phyloP scores from a whole-genome alignment of 2,329 filamentous ascomycete species.

The Monascus ruber region DNA sequence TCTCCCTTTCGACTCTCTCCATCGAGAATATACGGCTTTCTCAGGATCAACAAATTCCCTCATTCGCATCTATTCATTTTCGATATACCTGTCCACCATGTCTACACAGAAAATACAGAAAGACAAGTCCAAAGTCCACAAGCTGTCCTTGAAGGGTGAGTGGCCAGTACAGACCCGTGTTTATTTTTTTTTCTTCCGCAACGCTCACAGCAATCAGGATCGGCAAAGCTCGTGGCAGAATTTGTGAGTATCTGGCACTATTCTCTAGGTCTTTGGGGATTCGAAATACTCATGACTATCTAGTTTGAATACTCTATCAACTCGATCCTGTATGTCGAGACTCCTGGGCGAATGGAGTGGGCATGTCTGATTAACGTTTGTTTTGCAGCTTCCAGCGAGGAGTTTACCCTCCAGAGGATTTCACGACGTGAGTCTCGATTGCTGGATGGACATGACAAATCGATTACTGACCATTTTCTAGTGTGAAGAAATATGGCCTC shows the following conservation, averaged over 20 bases:
- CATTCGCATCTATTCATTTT: not conserved
- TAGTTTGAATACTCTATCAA: slow-evolving; percentile 95
- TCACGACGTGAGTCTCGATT: slow-evolving; percentile 58
- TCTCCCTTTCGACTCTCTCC: slow-evolving; percentile 1
- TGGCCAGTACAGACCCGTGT: not conserved
- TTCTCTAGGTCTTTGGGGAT: slow-evolving; percentile 1
- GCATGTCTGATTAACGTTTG: slow-evolving; percentile 10
- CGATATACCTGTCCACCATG: not conserved
- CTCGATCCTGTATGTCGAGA: slow-evolving; percentile 63
- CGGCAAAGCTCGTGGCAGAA: slow-evolving; percentile 81
- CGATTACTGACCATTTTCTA: slow-evolving; percentile 5
- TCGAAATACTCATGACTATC: slow-evolving; percentile 17
- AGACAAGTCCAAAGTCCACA: slow-evolving; percentile 82
- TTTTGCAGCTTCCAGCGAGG: slow-evolving; percentile 63
- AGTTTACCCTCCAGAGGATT: slow-evolving; percentile 87
- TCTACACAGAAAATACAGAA: slow-evolving; percentile 22
- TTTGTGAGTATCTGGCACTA: slow-evolving; percentile 54
- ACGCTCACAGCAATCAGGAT: slow-evolving; percentile 35
- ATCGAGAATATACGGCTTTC: too few species aligned
- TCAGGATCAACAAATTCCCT: not conserved
- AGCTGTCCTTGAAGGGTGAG: slow-evolving; percentile 55
- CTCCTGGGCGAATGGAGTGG: not conserved
- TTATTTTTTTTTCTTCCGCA: not conserved
- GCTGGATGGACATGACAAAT: not conserved
- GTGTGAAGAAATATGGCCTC: slow-evolving; percentile 97